Base-by-base conservation (phyloP, 78 protist genomes). In the Dictyostelium firmibasis region DNA sequence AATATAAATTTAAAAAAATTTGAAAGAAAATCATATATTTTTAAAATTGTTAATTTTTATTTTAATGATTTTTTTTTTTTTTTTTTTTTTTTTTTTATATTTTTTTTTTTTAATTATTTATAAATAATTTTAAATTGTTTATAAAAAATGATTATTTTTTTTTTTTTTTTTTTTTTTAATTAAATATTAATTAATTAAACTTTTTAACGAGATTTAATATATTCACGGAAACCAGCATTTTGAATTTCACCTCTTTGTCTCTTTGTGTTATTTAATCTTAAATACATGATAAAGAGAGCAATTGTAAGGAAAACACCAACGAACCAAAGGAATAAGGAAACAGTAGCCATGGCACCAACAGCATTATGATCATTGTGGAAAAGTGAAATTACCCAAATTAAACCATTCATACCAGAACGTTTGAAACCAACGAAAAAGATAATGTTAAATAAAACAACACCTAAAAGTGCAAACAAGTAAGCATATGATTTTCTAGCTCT, bases 301-400 rank as follows among this genome's bases (percentile, higher is more conserved):
- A 41, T 31, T 9, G 57, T 29, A 8, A 57, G 29, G 69, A 88
- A 8, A 5, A 43, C 31, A 43, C 60, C 84, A 20, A 88, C 83
- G 53, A 79, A 60, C 78, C 75, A 88, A 50, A 88, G 41, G 86
- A 88, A 88, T 6, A 88, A 60, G 0, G 93, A 50, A 44, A 88
- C 50, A 7, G 76, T 47, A 78, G 70, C 23, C 41, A 88, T 64
- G 77, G 93, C 93, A 88, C 86, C 93, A 79, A 88, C 93, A 1
- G 93, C 93, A 53, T 50, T 88, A 31, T 88, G 93, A 38, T 88
- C 72, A 64, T 88, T 88, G 86, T 88, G 93, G 93, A 79, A 88
- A 41, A 88, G 86, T n/a, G 47, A 35, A 64, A 88, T 88, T 2
- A 88, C 35, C 93, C 93, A 88, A 60, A 88, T 36, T 18, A 88